phyloP scores from a whole-genome alignment of 2,329 filamentous ascomycete genomes.

The Aspergillus niger region DNA sequence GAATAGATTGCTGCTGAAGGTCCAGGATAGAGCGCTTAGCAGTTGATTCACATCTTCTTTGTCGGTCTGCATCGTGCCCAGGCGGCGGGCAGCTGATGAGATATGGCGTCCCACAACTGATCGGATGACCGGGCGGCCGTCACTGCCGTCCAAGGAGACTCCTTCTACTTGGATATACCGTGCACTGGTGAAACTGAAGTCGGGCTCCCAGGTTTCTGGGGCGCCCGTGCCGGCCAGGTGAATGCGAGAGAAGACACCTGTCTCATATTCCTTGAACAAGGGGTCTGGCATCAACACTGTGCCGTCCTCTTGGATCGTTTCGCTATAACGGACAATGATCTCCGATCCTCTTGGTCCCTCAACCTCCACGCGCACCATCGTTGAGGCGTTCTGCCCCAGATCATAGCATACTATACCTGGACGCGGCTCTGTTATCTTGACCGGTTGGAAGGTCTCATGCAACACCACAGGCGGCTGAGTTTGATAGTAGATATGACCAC shows the following conservation, averaged over 20 bases:
- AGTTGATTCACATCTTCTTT: slow-evolving; percentile 26
- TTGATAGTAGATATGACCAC: slow-evolving; percentile 26
- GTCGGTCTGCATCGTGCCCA: slow-evolving; percentile 26
- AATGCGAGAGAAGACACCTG: slow-evolving; percentile 24
- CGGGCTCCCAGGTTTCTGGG: slow-evolving; percentile 23
- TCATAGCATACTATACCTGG: slow-evolving; percentile 24
- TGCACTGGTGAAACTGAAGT: slow-evolving; percentile 29
- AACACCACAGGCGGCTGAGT: slow-evolving; percentile 26
- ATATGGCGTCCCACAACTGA: slow-evolving; percentile 24
- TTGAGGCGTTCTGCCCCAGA: slow-evolving; percentile 26
- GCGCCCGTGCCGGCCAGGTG: slow-evolving; percentile 21
- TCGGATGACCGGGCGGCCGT: slow-evolving; percentile 19
- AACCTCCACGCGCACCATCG: slow-evolving; percentile 19
- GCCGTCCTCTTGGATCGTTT: slow-evolving; percentile 22
- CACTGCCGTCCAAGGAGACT: slow-evolving; percentile 12
- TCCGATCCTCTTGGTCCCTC: slow-evolving; percentile 23
- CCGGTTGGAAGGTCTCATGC: slow-evolving; percentile 24
- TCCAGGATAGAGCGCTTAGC: slow-evolving; percentile 48
- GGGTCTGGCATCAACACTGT: slow-evolving; percentile 28
- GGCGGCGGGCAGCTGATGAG: slow-evolving; percentile 24
- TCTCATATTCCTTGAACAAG: slow-evolving; percentile 29
- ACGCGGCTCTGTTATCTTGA: slow-evolving; percentile 13
- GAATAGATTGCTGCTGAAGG: slow-evolving; percentile 47
- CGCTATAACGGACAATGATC: slow-evolving; percentile 22
- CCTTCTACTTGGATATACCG: slow-evolving; percentile 29